Evolutionary conservation across 1,284 basidiomycete species (phyloP), one percentile per base, ranked within the genome.

Genomic region (Tylopilus sp.): DNA sequence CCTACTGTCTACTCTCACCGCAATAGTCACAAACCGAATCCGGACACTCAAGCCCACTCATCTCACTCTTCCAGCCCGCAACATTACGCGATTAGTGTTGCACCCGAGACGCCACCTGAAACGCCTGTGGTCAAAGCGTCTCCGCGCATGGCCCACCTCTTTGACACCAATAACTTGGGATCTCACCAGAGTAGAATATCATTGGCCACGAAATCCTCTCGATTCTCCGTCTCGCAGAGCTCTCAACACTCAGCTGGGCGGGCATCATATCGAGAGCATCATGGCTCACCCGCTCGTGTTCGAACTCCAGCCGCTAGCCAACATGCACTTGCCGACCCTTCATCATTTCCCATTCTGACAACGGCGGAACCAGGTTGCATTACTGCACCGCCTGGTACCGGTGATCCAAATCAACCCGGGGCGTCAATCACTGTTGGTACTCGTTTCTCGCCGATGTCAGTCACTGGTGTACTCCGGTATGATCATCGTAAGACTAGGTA

Each of bases 221-320:
- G 21, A 6, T 23, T 23, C 3, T 23, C 21, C 6, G 21, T 23
- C 21, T 23, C 21, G 0, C 16, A 9, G 6, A 34, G 31, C 28
- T 60, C 64, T 53, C 33, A 39, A 41, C 37, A 25, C 15, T 60
- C 63, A 4, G 15, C n/a, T 5, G 63, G 61, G 5, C 56, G 61
- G 28, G 42, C 51, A 1, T 64, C 59, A 11, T 64, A 64, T 44
- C 61, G 61, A 37, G 46, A 41, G 7, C 43, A 68, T 45, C 57
- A 2, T 18, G 63, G 57, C 1, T 46, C 54, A 15, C 41, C 41
- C 36, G 49, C 55, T 29, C 54, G 47, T 26, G 13, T 26, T 38
- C 52, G 51, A 26, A 51, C 49, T 0, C 52, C 54, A 26, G 36
- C 12, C 15, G 16, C 29, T 4, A 34, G 41, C 6, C 44, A 33